These are phyloP conservation scores for Pestalotiopsis sp. DNA, from an alignment of 2,329 filamentous ascomycete genomes.

Conservation along the genomic window DNA sequence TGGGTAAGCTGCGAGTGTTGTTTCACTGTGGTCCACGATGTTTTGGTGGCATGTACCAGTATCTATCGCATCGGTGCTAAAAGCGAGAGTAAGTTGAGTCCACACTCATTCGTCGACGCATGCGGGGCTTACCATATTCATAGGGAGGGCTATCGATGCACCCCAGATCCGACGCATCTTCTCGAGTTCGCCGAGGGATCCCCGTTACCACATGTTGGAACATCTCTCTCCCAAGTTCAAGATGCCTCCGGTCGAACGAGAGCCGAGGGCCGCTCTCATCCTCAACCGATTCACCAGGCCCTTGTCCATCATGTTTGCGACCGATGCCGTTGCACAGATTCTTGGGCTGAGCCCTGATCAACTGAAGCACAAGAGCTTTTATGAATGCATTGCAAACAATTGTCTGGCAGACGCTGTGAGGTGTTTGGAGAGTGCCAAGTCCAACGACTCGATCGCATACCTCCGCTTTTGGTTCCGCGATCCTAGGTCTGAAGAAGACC, in stretches of 20 bases:
- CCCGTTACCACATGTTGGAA: slow-evolving; percentile 87
- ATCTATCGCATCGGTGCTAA: slow-evolving; percentile 71
- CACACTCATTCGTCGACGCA: slow-evolving; percentile 3
- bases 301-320: slow-evolving; percentile 84
- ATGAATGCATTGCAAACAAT: slow-evolving; percentile 80
- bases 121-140: not conserved
- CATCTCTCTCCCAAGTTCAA: slow-evolving; percentile 82
- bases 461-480: slow-evolving; percentile 84
- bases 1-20: slow-evolving; percentile 87
- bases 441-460: slow-evolving; percentile 89
- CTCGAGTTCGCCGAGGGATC: slow-evolving; percentile 78
- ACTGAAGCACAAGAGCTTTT: slow-evolving; percentile 79
- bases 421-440: slow-evolving; percentile 83
- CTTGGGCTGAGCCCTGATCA: slow-evolving; percentile 72
- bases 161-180: slow-evolving; percentile 80
- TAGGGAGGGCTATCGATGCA: slow-evolving; percentile 77
- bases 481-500: slow-evolving; percentile 62
- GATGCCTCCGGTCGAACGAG: slow-evolving; percentile 65
- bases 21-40: slow-evolving; percentile 87
- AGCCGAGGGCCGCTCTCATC: slow-evolving; percentile 82
- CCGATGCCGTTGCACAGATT: slow-evolving; percentile 73
- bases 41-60: slow-evolving; percentile 82
- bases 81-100: slow-evolving; percentile 70
- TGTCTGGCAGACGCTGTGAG: slow-evolving; percentile 77
- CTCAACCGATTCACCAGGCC: slow-evolving; percentile 85